Base-by-base conservation (phyloP, 2,329 filamentous ascomycete species). In the Nemania abortiva region DNA sequence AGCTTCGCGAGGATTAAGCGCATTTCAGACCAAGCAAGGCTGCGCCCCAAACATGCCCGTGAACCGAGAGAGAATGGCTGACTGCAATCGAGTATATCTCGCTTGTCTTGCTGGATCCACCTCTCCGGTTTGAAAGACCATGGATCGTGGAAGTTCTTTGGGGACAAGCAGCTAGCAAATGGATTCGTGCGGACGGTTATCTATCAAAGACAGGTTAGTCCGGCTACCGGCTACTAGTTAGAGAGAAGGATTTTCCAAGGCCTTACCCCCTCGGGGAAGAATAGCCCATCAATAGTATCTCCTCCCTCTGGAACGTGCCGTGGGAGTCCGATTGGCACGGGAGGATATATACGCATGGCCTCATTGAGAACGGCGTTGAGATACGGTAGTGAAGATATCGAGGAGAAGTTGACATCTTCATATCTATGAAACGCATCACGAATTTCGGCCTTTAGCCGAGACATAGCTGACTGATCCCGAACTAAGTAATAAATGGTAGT, bases 1-100 rank as follows among this genome's bases (percentile, higher is more conserved):
- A 66, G 58, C 15, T 63, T 63, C 0, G 56, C 22, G 6, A 15
- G 13, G 31, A 52, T 66, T 4, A 52, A 53, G 15, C 63, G 63
- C n/a, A 66, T n/a, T 10, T 29, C 22, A 6, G 47, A 10, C 60
- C 60, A 63, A 57, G 64, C 64, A 42, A 66, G 64, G 52, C 60
- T 68, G 6, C 61, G 47, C 18, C 70, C 72, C 1, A 70, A 39
- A 11, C 70, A 74, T 1, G 34, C 49, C 18, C 70, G 47, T 11
- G 56, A 54, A 10, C 71, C 68, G 7, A 70, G 56, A 13, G 70
- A 73, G 37, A 74, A 74, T 4, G 68, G 70, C n/a, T 70, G 49
- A 4, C 66, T 54, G 42, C 29, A 45, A 11, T 66, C 62, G 6
- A 63, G 31, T 18, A 63, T 20, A 15, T 73, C 70, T 1, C 50